Conservation (phyloP, 2,329 filamentous ascomycete species). For the Colletotrichum scovillei region DNA sequence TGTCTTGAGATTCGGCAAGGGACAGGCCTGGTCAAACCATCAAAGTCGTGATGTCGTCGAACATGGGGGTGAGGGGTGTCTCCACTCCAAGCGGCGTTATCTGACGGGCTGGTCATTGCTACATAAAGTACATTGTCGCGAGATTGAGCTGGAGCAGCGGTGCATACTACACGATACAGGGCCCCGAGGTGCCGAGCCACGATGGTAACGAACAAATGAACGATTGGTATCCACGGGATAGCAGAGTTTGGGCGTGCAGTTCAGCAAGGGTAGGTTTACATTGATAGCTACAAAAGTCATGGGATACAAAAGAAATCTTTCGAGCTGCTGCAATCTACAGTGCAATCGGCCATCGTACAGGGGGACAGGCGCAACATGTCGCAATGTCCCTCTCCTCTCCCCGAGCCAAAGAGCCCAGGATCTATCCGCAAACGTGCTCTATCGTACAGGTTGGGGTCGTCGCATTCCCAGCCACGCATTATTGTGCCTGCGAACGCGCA, state of each 20-base stretch:
- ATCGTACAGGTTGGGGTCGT: background rate
- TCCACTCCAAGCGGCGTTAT: constrained; percentile 2
- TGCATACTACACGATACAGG: no score
- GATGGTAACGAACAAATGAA: background rate
- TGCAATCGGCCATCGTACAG: background rate
- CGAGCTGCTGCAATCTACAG: background rate
- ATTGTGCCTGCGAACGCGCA: background rate
- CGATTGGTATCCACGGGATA: background rate
- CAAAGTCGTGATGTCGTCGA: background rate
- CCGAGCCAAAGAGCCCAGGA: background rate
- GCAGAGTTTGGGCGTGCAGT: background rate
- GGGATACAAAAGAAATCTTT: background rate
- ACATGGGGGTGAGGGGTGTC: background rate
- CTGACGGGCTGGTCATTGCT: background rate
- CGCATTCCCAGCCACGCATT: background rate
- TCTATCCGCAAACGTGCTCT: background rate
- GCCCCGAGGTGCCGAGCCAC: background rate
- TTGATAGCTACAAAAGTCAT: background rate
- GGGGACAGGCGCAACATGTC: background rate
- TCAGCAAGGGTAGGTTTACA: background rate
- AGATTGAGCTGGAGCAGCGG: constrained; percentile 3
- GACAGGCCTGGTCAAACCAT: background rate
- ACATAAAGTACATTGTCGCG: background rate
- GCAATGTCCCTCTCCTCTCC: background rate
- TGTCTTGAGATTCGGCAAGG: background rate